These are phyloP conservation scores for Gigaspora rosea DNA, from an alignment of 192 early-diverging fungal species.

Conservation along the genomic window DNA sequence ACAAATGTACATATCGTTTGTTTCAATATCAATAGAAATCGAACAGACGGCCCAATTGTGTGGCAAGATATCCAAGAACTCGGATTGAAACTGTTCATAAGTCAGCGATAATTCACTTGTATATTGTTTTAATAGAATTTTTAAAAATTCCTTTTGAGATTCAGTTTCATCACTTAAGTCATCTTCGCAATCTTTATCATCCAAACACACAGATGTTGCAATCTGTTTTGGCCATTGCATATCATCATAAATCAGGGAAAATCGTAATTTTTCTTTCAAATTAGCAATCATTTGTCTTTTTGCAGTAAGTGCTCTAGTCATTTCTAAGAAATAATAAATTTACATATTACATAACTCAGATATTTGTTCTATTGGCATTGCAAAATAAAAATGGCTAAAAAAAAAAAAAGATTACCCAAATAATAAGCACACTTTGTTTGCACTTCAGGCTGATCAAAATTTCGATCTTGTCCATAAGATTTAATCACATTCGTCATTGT, in stretches of 20 bases:
- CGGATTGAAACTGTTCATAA: constrained; percentile 47
- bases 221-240: constrained; percentile 44
- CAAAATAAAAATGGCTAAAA: too few species aligned
- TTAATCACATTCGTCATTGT: constrained; percentile 39
- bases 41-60: constrained; percentile 75
- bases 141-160: constrained; percentile 30
- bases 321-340: constrained; percentile 42
- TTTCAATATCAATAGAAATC: constrained; percentile 68
- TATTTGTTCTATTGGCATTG: neutral
- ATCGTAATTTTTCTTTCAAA: constrained; percentile 49
- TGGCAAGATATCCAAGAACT: constrained; percentile 64
- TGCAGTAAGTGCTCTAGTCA: constrained; percentile 59
- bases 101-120: constrained; percentile 38
- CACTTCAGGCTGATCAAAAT: constrained; percentile 30
- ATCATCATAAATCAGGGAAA: constrained; percentile 27
- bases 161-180: neutral
- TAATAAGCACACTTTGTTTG: constrained; percentile 45
- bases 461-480: constrained; percentile 38
- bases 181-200: neutral
- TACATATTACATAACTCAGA: neutral
- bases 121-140: constrained; percentile 39
- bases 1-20: constrained; percentile 71
- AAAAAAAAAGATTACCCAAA: constrained; percentile 45
- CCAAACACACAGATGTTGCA: neutral
- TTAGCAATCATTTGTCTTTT: constrained; percentile 62